Conservation (phyloP, 768 basidiomycete species). For the Dentipellis sp. region DNA sequence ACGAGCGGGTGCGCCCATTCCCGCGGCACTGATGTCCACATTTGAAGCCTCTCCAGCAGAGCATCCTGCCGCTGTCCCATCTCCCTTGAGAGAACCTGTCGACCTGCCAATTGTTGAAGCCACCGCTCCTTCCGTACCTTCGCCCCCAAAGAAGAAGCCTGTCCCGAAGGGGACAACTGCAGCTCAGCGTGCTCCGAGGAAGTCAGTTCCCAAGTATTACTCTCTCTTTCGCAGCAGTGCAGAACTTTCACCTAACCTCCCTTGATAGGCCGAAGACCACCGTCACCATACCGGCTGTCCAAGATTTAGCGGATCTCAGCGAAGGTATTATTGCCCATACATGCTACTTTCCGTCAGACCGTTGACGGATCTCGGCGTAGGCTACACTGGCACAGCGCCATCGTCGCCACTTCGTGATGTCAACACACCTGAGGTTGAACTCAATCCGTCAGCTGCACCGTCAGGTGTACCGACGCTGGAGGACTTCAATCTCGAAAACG, state of each 20-base stretch:
- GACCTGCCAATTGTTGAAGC: conserved; percentile 6
- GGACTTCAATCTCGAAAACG: conserved; percentile 37
- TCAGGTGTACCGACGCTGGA: background rate
- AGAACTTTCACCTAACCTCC: too few species aligned
- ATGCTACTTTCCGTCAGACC: background rate
- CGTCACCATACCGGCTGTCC: background rate
- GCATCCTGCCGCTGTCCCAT: background rate
- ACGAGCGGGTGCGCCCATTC: conserved; percentile 1
- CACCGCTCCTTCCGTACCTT: conserved; percentile 3
- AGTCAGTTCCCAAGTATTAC: conserved; percentile 21
- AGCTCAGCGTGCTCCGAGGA: conserved; percentile 21
- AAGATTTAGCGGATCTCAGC: conserved; percentile 17
- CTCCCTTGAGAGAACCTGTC: conserved; percentile 4
- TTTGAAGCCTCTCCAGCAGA: conserved; percentile 2
- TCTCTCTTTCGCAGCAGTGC: background rate
- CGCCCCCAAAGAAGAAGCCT: conserved; percentile 17
- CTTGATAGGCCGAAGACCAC: background rate
- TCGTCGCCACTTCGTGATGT: conserved; percentile 9
- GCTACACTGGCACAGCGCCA: conserved; percentile 14
- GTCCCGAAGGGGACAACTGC: conserved; percentile 15
- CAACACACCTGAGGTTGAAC: conserved; percentile 1
- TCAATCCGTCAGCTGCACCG: background rate
- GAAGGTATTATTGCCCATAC: background rate
- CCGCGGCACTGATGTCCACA: background rate
- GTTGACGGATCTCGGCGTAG: background rate